Base-by-base conservation (phyloP, 2,329 filamentous ascomycete genomes). In the Alternaria novae-zelandiae region DNA sequence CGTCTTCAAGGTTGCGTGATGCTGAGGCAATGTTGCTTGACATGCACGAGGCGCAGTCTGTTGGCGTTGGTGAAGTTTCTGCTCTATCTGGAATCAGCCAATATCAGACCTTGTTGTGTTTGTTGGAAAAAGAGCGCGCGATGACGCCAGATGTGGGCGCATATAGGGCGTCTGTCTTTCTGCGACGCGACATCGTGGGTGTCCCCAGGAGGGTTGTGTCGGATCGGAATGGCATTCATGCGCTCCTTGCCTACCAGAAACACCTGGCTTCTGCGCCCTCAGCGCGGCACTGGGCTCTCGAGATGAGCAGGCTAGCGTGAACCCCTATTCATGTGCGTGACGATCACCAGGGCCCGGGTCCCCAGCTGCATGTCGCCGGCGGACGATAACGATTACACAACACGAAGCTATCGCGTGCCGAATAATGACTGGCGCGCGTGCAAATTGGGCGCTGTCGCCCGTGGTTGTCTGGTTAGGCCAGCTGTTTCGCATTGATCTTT, bases 171-270 rank as follows among this genome's bases (percentile, higher is more conserved):
- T 11, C 56, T 54, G 47, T 59, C 20, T 59, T 41, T 46, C 57
- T 59, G 57, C 49, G 47, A 71, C 70, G 32, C 23, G 23, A n/a
- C 12, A 57, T 69, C 36, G 64, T 61, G 64, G 64, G 57, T 70
- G 54, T 58, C 54, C 63, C 66, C 60, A 54, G 65, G 41, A 49
- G 17, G 26, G 43, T 41, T n/a, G 45, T 28, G 46, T 49, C 53
- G 53, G 54, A 51, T 47, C 46, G 32, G 54, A 64, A 71, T 61
- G 59, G 61, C 57, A 60, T 69, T 67, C 32, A 70, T 68, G 69
- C 66, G 60, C 54, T 36, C 28, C 49, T 23, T 46, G 45, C 9
- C 23, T 45, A 30, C 43, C 30, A 45, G 58, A 41, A 55, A 57
- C 46, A 36, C 45, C 44, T 59, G 67, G 21, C 54, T 49, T 53